Evolutionary conservation across 352 stramenopile genomes (phyloP).

Genomic region (Pythium dissotocum): DNA sequence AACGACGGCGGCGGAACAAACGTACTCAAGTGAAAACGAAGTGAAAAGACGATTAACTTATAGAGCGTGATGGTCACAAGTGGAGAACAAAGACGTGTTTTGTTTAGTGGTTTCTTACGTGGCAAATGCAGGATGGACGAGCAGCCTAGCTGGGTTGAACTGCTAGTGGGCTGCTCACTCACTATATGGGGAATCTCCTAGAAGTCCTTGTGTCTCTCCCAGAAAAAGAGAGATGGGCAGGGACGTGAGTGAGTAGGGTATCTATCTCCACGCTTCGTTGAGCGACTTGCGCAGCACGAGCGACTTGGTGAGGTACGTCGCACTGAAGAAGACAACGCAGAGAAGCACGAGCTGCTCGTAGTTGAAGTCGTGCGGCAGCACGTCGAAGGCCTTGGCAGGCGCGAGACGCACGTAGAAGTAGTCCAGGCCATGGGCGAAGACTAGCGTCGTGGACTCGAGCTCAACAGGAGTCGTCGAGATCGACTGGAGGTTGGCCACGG

Average conservation of each 20-base stretch:
- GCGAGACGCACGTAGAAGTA: slow-evolving; percentile 94
- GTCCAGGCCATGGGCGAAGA: slow-evolving; percentile 93
- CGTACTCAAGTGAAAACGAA: slow-evolving; percentile 1
- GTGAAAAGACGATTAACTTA: slow-evolving; percentile 21
- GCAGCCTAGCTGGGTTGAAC: background rate
- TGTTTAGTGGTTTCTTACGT: background rate
- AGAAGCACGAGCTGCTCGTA: slow-evolving; percentile 92
- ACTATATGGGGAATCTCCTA: slow-evolving; percentile 7
- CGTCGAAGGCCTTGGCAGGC: slow-evolving; percentile 94
- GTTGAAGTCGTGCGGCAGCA: slow-evolving; percentile 96
- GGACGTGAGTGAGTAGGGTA: background rate
- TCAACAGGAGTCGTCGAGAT: slow-evolving; percentile 78
- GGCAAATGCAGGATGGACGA: slow-evolving; percentile 2
- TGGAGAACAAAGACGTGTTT: background rate
- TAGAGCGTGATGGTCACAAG: background rate
- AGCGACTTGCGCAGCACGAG: slow-evolving; percentile 77
- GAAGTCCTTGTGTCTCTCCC: background rate
- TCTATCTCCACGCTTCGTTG: slow-evolving; percentile 83
- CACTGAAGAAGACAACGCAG: slow-evolving; percentile 84
- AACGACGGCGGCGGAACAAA: background rate
- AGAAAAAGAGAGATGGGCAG: background rate
- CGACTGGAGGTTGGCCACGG: slow-evolving; percentile 72
- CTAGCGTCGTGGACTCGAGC: slow-evolving; percentile 95
- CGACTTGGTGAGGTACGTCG: slow-evolving; percentile 63
- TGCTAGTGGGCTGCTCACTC: slow-evolving; percentile 1